Percentiles rank a stretch among this genome's conserved stretches.
phyloP scores from a whole-genome alignment of 1,284 basidiomycete species.

The Kwoniella shivajii region DNA sequence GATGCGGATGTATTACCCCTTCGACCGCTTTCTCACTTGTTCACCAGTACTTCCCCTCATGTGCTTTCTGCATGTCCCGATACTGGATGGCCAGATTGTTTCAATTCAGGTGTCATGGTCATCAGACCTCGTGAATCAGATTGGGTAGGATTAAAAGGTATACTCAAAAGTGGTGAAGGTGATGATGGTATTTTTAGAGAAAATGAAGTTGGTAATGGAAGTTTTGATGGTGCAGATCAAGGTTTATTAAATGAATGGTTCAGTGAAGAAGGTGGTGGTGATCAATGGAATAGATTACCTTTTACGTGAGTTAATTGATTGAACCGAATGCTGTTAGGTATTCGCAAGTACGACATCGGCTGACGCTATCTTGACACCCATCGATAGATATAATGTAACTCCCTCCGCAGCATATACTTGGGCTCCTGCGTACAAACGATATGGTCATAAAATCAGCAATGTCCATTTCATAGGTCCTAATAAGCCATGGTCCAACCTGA shows the following conservation, averaged over 20 bases:
- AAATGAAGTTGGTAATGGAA: conserved; percentile 61
- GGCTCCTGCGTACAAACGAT: conserved; percentile 91
- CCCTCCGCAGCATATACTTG: conserved; percentile 98
- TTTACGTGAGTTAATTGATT: conserved; percentile 63
- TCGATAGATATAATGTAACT: conserved; percentile 80
- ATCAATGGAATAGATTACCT: conserved; percentile 85
- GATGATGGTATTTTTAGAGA: conserved; percentile 57
- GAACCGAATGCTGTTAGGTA: neutral
- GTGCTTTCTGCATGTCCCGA: conserved; percentile 81
- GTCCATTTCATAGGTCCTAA: conserved; percentile 93
- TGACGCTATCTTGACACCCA: neutral
- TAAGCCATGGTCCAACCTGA: conserved; percentile 85
- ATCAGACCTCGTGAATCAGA: conserved; percentile 77
- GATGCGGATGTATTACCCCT: conserved; percentile 95
- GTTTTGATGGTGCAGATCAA: conserved; percentile 97
- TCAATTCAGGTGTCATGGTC: conserved; percentile 95
- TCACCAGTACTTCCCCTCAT: conserved; percentile 59
- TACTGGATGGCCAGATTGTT: conserved; percentile 98
- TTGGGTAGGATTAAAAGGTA: conserved; percentile 70
- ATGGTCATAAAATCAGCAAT: conserved; percentile 80
- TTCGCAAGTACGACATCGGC: neutral
- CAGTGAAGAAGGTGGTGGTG: conserved; percentile 62
- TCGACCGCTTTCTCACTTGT: conserved; percentile 83
- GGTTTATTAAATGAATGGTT: conserved; percentile 92
- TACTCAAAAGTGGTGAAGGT: conserved; percentile 53